Conservation (phyloP, 176 grass and related monocot species). For the Bromus sterilis region DNA sequence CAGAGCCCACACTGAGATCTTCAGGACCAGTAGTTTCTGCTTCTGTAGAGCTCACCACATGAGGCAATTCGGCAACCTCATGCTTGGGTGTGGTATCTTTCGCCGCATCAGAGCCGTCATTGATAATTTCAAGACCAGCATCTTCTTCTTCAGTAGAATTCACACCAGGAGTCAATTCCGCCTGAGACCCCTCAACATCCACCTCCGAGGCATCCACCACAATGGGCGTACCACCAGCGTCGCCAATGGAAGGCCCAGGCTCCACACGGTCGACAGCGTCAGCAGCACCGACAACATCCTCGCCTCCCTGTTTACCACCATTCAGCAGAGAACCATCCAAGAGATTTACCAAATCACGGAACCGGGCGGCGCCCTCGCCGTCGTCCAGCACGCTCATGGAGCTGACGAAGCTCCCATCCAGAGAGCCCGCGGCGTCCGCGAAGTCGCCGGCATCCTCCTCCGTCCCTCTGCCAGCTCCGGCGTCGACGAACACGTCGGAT, state of each 20-base stretch:
- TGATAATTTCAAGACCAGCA: background rate
- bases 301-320: background rate
- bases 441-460: background rate
- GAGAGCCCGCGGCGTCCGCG: background rate
- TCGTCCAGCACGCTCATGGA: slow-evolving; percentile 12
- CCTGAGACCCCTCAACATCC: background rate
- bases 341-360: background rate
- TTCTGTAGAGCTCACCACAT: background rate
- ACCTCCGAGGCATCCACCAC: background rate
- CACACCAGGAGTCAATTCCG: background rate
- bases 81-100: background rate
- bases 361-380: background rate
- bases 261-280: background rate
- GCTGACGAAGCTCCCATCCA: slow-evolving; percentile 24
- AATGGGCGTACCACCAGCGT: background rate
- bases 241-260: background rate
- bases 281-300: background rate
- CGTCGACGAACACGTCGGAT: slow-evolving; percentile 11
- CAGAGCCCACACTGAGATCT: background rate
- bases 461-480: background rate
- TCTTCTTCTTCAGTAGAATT: background rate
- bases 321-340: background rate
- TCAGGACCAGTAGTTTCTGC: background rate
- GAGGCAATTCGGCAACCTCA: background rate
- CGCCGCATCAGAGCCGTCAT: background rate